These are phyloP conservation scores for Actinidia polygama DNA, from an alignment of 179 eudicot species.

Conservation along the genomic window DNA sequence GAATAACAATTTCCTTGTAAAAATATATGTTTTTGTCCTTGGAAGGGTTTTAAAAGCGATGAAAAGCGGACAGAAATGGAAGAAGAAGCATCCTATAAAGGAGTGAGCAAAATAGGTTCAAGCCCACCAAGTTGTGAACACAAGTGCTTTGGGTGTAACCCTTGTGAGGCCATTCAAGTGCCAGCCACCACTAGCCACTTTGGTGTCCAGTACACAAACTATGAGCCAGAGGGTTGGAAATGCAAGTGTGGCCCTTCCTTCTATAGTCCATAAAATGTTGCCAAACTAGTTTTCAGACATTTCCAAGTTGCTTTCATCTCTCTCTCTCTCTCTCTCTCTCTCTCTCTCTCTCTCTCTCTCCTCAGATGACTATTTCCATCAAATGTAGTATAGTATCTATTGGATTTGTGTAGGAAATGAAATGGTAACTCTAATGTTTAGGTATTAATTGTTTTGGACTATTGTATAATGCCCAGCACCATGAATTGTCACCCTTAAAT, in stretches of 20 bases:
- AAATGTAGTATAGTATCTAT: background rate
- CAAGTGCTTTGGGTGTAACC: conserved; percentile 76
- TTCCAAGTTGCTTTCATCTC: background rate
- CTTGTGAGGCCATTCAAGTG: conserved; percentile 76
- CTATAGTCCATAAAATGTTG: conserved; percentile 55
- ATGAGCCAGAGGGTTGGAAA: conserved; percentile 88
- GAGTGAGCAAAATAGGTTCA: conserved; percentile 60
- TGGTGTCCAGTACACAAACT: conserved; percentile 71
- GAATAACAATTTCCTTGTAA: too few relatives aligned
- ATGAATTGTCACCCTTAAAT: too few relatives aligned
- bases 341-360: too few relatives aligned
- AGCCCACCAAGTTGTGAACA: conserved; percentile 87
- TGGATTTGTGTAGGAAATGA: background rate
- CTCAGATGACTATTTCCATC: background rate
- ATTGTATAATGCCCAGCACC: too few relatives aligned
- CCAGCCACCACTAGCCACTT: conserved; percentile 52
- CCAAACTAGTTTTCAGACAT: background rate
- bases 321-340: too few relatives aligned
- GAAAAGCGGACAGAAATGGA: background rate
- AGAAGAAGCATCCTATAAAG: conserved; percentile 28
- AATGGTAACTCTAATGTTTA: background rate
- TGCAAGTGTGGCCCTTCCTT: conserved; percentile 88
- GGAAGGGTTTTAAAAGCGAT: too few relatives aligned
- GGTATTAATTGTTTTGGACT: background rate
- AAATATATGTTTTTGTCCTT: too few relatives aligned